Evolutionary conservation across 2,329 filamentous ascomycete genomes (phyloP), one percentile per base, ranked within the genome.

Genomic region (Ilyonectria sp.): DNA sequence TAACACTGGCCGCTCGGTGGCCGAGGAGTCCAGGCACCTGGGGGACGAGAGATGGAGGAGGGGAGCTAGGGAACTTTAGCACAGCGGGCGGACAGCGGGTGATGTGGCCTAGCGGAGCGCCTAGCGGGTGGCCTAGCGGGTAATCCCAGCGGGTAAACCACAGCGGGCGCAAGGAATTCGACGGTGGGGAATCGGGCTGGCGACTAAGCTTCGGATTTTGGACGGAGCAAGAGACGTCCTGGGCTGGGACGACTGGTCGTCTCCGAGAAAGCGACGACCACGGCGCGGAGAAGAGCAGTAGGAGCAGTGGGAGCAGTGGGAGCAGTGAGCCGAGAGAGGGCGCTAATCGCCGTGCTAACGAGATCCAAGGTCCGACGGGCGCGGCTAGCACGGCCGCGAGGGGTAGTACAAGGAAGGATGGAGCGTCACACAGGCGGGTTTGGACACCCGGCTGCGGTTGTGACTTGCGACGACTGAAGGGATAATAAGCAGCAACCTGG

Each of bases 71-170:
- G 67, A 66, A 66, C 67, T 60, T 64, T 65, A 71, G 69, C 60
- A 71, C 69, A 64, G 65, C 67, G 65, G 68, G 64, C 67, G 71
- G 68, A 49, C 69, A 71, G 69, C 68, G 68, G 73, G 68, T 74
- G 70, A 46, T 65, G 50, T 55, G 52, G 56, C 35, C 53, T 61
- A 57, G 62, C 57, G 62, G 56, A 63, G 60, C 60, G 23, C 31
- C 54, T 74, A 71, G 72, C 72, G 68, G 63, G 35, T 49, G 52
- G 63, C 58, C 54, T 56, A 67, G 59, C 63, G 63, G 59, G 52
- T 62, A 66, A 56, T 54, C 54, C 58, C 54, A 59, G 62, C 54
- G 61, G 60, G 53, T 47, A 54, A 56, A 66, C 53, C 60, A 62
- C 26, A 33, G 59, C 59, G 64, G 59, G 59, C 64, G 59, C 47